Evolutionary conservation across 2,329 filamentous ascomycete genomes (phyloP), one percentile per base, ranked within the genome.

Genomic region (Trichophyton rubrum): DNA sequence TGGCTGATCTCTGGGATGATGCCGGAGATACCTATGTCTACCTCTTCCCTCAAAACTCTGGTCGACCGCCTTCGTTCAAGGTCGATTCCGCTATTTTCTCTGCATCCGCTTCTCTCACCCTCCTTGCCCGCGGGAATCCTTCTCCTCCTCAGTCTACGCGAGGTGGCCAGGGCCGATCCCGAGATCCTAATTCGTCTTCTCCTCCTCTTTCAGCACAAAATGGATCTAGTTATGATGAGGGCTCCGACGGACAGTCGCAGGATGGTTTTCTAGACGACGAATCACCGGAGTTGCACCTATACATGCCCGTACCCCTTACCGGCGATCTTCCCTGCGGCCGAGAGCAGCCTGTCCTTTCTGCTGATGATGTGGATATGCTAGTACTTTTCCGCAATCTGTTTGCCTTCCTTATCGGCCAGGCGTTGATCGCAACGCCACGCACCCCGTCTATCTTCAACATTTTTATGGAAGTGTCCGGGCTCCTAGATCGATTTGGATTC

Each of bases 21-120:
- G 69, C 78, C 55, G 83, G 80, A n/a, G 82, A 85, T 68, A 85
- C 82, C 13, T 77, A 79, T 62, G 76, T 86, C n/a, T 82, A 85
- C 66, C 75, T 86, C 13, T 85, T 83, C 66, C 82, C 83, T 0
- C 75, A 79, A 47, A 79, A 74, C 15, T 80, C 81, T 20, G 78
- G 78, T 59, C 79, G 78, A 67, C 77, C 81, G 3, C 76, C 84
- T 7, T 85, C 82, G 2, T 85, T 86, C 74, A 81, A 79, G 62
- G 73, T 86, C 60, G 77, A 85, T 67, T 84, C 82, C 2, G 75
- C 79, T 3, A 73, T 82, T 30, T 82, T 85, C 64, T 76, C 79
- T 30, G 79, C 82, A 33, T 85, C 83, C 3, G 76, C 76, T 1
- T 74, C 77, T 43, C 73, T 85, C 65, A 83, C 78, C 2, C 77